phyloP scores from a whole-genome alignment of 2,329 filamentous ascomycete species.

The Elsinoe perseae region DNA sequence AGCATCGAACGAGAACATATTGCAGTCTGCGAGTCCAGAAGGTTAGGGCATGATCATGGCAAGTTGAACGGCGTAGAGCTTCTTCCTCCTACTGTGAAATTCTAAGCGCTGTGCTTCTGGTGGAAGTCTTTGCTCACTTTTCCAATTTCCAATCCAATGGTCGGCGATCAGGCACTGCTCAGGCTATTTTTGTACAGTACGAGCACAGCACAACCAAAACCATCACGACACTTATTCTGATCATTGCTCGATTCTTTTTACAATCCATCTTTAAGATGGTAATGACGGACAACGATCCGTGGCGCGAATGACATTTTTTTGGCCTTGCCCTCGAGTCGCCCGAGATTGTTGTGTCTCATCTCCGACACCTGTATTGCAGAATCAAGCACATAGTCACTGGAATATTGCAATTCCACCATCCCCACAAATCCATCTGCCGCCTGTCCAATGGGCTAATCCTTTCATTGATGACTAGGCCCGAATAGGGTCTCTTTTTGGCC shows the following conservation, averaged over 20 bases:
- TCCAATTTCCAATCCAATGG: too few relatives aligned
- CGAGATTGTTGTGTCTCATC: slow-evolving; percentile 13
- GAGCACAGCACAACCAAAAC: not conserved
- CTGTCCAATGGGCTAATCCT: slow-evolving; percentile 7
- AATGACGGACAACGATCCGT: not conserved
- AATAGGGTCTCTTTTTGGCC: not conserved
- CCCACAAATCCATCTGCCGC: slow-evolving; percentile 4
- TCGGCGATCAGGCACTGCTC: slow-evolving; percentile 11
- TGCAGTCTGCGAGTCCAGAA: not conserved
- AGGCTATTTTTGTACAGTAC: slow-evolving; percentile 12
- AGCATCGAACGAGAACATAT: not conserved
- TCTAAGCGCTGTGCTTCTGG: not conserved
- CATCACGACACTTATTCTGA: not conserved
- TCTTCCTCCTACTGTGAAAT: not conserved
- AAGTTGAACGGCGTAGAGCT: not conserved
- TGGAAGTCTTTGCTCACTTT: not conserved
- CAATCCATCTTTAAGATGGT: not conserved
- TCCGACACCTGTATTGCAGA: not conserved
- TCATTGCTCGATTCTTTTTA: not conserved
- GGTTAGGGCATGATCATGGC: not conserved
- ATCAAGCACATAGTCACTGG: too few relatives aligned
- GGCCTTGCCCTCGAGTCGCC: not conserved
- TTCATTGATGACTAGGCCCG: slow-evolving; percentile 7
- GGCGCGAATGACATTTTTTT: slow-evolving; percentile 3
- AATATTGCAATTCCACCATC: slow-evolving; percentile 8